Conservation (phyloP, 2,329 filamentous ascomycete genomes). For the Verticillium zaregamsianum region DNA sequence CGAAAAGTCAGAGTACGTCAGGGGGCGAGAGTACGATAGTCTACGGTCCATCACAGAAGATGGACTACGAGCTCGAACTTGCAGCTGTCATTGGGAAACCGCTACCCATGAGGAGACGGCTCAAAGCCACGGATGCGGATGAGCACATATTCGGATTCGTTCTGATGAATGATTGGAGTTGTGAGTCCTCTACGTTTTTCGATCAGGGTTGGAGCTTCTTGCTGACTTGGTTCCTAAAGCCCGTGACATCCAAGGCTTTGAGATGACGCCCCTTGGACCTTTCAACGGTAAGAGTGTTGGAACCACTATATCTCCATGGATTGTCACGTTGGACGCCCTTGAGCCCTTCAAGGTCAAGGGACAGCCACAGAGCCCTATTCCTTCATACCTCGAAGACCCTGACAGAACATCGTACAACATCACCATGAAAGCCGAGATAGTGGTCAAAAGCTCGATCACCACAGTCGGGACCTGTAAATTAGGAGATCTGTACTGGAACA, state of each 20-base stretch:
- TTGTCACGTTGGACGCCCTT: slow-evolving; percentile 57
- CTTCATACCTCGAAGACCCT: slow-evolving; percentile 28
- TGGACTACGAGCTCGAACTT: slow-evolving; percentile 42
- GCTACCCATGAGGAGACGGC: slow-evolving; percentile 25
- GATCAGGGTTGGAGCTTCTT: slow-evolving; percentile 12
- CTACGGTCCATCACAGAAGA: slow-evolving; percentile 23
- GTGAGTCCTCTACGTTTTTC: slow-evolving; percentile 23
- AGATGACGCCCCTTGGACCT: slow-evolving; percentile 58
- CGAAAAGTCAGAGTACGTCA: slow-evolving; percentile 8
- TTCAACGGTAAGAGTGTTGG: slow-evolving; percentile 58
- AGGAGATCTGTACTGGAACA: slow-evolving; percentile 31
- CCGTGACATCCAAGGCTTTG: slow-evolving; percentile 57
- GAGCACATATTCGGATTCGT: slow-evolving; percentile 61
- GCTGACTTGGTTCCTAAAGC: slow-evolving; percentile 25
- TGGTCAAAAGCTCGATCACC: slow-evolving; percentile 15
- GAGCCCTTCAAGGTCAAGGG: slow-evolving; percentile 48
- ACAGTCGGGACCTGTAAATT: slow-evolving; percentile 24
- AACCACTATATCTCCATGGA: slow-evolving; percentile 58
- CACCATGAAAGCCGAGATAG: slow-evolving; percentile 21
- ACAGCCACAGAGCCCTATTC: slow-evolving; percentile 15
- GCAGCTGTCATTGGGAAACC: slow-evolving; percentile 40
- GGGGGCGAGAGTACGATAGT: slow-evolving; percentile 11
- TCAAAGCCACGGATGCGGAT: slow-evolving; percentile 43
- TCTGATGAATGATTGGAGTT: slow-evolving; percentile 59
- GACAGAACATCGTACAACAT: slow-evolving; percentile 31